phyloP scores from a whole-genome alignment of 2,329 filamentous ascomycete species.

The Cladosporium sp. region DNA sequence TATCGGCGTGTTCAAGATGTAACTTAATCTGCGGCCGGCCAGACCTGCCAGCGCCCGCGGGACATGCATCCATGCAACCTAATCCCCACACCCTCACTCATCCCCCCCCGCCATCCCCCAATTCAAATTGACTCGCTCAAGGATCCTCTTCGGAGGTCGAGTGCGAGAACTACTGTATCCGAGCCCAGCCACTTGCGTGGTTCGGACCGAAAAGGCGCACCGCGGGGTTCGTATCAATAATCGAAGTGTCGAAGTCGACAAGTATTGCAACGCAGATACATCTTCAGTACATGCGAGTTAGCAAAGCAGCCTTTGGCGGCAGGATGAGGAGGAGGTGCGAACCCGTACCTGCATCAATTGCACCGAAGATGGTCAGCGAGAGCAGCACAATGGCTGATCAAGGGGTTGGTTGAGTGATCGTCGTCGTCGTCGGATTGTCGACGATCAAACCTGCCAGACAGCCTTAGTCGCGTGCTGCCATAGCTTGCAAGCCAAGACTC shows the following conservation, averaged over 20 bases:
- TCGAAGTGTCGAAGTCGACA: background rate
- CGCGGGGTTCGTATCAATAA: background rate
- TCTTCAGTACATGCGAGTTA: background rate
- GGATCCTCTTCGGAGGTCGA: background rate
- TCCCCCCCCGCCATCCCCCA: background rate
- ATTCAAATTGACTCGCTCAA: background rate
- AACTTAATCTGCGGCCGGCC: background rate
- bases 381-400: background rate
- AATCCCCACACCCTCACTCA: background rate
- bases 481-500: background rate
- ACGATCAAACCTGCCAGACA: background rate
- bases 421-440: background rate
- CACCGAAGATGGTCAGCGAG: background rate
- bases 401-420: background rate
- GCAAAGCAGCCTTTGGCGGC: background rate
- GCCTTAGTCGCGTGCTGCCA: background rate
- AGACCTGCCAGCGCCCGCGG: background rate
- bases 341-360: conserved; percentile 9
- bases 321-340: background rate
- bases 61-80: background rate
- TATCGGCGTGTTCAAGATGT: background rate
- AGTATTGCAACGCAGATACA: background rate
- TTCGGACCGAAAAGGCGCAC: conserved; percentile 9
- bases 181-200: conserved; percentile 6
- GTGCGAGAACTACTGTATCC: background rate